Evolutionary conservation across 306 rosid species (phyloP), one percentile per base, ranked within the genome.

Genomic region (Prunus armeniaca): DNA sequence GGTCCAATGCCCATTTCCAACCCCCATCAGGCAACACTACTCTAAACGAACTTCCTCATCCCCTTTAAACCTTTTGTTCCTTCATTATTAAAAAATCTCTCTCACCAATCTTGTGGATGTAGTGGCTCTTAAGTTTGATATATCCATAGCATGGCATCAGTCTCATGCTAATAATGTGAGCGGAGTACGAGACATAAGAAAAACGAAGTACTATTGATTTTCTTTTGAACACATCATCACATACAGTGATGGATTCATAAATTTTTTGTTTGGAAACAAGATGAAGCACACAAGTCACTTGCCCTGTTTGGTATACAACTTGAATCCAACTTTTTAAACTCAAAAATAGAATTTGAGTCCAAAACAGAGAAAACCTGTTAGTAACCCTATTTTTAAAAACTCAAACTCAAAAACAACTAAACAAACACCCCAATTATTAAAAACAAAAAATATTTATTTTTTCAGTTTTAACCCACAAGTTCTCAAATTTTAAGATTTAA

Each of bases 201-300:
- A 50, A 50, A 27, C 45, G 6, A 27, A 47, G 18, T 24, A 12
- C 2, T 68, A 47, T 2, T 47, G 9, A 47, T 24, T 50, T 24
- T 12, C 9, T 14, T 60, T 18, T 5, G 70, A 6, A 32, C 0
- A 2, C 14, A 1, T 19, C 13, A 4, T 60, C 65, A 25, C 19
- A 1, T 20, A 9, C 3, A 15, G 0, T 38, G 2, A 38, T 0
- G 2, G 0, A 38, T 38, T 38, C 2, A 38, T 38, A 0, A 38
- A 38, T 38, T 38, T 7, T 38, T 7, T 38, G 0, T 38, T 38
- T 7, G 9, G 0, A 38, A 38, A 38, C 43, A 38, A 38, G 0
- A 38, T 38, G 9, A 38, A 6, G 2, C 43, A 1, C 43, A 1
- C 43, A 38, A 0, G 9, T 38, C 43, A 38, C 43, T 38, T 1